A percentile compares a stretch with the other conserved stretches of the same genome.
Evolutionary conservation across 148 eudicot species (phyloP).

Genomic region (Salicornia ramosissima): DNA sequence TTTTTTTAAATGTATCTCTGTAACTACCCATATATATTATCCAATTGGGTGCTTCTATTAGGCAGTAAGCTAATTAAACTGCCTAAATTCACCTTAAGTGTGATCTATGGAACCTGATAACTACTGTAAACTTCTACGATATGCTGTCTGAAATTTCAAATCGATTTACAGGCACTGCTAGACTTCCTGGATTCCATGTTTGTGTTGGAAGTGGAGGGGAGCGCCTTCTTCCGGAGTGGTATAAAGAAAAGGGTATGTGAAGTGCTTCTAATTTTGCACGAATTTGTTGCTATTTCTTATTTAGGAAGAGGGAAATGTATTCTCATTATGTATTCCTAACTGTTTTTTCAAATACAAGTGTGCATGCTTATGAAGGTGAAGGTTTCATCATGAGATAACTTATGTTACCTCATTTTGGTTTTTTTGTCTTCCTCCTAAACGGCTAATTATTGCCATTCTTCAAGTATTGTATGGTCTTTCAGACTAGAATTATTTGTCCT

Average conservation of each 20-base stretch:
- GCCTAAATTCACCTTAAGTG: background rate
- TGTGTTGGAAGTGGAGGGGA: constrained; percentile 99
- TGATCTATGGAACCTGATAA: background rate
- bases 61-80: background rate
- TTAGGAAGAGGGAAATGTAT: background rate
- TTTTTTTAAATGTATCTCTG: background rate
- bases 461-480: background rate
- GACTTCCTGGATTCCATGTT: constrained; percentile 94
- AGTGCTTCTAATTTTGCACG: background rate
- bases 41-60: background rate
- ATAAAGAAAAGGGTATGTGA: constrained; percentile 72
- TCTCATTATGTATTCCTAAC: background rate
- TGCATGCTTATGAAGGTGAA: background rate
- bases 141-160: constrained; percentile 7
- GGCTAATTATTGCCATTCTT: background rate
- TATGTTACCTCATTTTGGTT: background rate
- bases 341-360: background rate
- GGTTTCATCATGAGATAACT: background rate
- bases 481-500: background rate
- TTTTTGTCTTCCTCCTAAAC: background rate
- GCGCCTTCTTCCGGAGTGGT: constrained; percentile 91
- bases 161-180: constrained; percentile 73
- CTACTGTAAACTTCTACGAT: background rate
- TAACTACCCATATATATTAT: too few species aligned
- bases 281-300: background rate